Evolutionary conservation across 768 basidiomycete species (phyloP), one percentile per base, ranked within the genome.

Genomic region (Lentinula aciculospora): DNA sequence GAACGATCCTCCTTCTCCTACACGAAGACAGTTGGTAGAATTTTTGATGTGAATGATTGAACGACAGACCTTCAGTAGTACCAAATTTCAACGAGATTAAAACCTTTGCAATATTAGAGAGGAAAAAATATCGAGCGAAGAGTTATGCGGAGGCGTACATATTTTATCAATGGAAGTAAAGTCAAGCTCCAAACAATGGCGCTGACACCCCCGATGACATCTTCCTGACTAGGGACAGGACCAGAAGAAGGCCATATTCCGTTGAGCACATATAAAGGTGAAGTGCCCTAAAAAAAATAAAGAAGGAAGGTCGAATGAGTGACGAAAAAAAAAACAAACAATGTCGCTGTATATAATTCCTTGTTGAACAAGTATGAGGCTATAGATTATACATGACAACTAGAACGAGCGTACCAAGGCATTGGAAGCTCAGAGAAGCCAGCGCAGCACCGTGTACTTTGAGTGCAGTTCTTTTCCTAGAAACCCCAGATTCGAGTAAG

Each of bases 1-100:
- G 61, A 87, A 88, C 3, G 81, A 78, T 9, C 86, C 86, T 9
- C 87, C 86, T 67, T 89, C 87, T 19, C 86, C 84, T 77, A 58
- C 1, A 61, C 42, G 13, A 31, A 56, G n/a, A 8, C 3, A 36
- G 13, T 15, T 25, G 10, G 15, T 27, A 32, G 37, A 2, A 47
- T 46, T 12, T 21, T 31, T 21, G 34, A 27, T 46, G n/a, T 25
- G 6, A 3, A 54, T 17, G 12, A 37, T 13, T 5, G 19, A 3
- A 7, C 7, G 13, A 63, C 64, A 57, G 60, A 74, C 83, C 85
- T 72, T 84, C 80, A 3, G 62, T 40, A 0, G 81, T 85, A 8
- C 75, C 78, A 59, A 81, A 81, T 6, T 63, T 67, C 47, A 82
- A 67, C 7, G 77, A 76, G 46, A 86, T 75, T 42, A 78, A 60